Conservation (phyloP, 257 asterid species). For the Dorcoceras hygrometricum region DNA sequence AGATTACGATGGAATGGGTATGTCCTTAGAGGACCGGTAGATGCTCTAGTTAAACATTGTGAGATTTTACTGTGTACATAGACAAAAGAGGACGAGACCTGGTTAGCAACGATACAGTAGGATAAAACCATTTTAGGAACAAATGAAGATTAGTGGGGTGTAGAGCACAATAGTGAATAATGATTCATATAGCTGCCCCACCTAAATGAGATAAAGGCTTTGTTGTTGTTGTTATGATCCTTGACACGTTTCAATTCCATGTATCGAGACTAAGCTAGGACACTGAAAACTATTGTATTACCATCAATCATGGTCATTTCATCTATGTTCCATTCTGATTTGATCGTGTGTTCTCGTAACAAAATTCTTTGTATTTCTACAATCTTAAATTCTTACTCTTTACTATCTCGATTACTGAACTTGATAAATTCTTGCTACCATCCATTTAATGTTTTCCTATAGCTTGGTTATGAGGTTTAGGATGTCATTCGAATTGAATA, state of each 20-base stretch:
- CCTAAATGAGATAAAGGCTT: no score
- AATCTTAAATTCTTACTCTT: conserved; percentile 2
- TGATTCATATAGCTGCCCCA: no score
- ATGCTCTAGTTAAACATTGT: no score
- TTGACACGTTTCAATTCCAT: background rate
- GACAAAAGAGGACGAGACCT: no score
- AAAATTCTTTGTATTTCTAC: conserved; percentile 5
- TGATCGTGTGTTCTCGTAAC: conserved; percentile 7
- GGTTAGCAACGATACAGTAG: no score
- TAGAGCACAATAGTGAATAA: no score
- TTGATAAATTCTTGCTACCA: background rate
- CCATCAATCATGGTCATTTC: conserved; percentile 7
- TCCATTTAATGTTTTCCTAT: conserved; percentile 3
- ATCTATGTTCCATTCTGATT: background rate
- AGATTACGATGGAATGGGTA: no score
- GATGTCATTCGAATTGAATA: background rate
- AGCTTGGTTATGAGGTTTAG: conserved; percentile 22
- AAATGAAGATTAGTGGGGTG: no score
- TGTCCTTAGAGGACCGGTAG: no score
- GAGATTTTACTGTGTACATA: no score
- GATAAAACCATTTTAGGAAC: no score
- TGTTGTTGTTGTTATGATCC: no score
- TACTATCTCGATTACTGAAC: background rate
- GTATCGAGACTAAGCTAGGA: background rate
- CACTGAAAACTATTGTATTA: conserved; percentile 2